Evolutionary conservation across 139 green algal genomes (phyloP).

Genomic region (Micromonas commoda): DNA sequence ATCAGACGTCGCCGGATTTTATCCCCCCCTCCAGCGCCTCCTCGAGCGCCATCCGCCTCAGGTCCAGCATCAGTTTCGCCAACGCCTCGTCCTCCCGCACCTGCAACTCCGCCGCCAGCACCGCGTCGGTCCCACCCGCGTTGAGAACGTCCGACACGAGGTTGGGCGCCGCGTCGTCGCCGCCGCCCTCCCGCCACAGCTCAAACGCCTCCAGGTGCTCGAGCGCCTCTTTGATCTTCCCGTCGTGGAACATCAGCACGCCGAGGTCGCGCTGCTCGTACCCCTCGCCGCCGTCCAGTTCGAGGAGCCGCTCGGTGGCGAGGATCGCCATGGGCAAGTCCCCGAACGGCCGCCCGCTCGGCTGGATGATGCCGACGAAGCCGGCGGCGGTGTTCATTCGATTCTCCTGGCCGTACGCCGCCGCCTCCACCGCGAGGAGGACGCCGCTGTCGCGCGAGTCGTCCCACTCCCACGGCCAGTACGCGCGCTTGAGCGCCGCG

Average conservation of each 20-base stretch:
- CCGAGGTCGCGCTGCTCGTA: conserved; percentile 19
- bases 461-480: conserved; percentile 34
- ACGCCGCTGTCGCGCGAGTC: conserved; percentile 12
- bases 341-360: conserved; percentile 24
- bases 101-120: neutral
- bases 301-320: conserved; percentile 13
- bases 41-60: neutral
- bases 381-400: conserved; percentile 8
- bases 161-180: neutral
- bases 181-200: neutral
- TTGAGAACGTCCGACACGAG: neutral
- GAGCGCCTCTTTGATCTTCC: neutral
- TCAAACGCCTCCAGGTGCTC: conserved; percentile 7
- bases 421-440: conserved; percentile 18
- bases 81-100: conserved; percentile 17
- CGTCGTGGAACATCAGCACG: conserved; percentile 20
- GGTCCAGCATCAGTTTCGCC: neutral
- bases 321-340: conserved; percentile 12
- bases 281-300: neutral
- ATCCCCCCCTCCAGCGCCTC: neutral
- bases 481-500: conserved; percentile 24
- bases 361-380: conserved; percentile 26
- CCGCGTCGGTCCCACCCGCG: neutral
- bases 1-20: neutral
- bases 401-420: conserved; percentile 11